Evolutionary conservation across 2,329 filamentous ascomycete species (phyloP), one percentile per base, ranked within the genome.

Genomic region (Intubia oerlemansii): DNA sequence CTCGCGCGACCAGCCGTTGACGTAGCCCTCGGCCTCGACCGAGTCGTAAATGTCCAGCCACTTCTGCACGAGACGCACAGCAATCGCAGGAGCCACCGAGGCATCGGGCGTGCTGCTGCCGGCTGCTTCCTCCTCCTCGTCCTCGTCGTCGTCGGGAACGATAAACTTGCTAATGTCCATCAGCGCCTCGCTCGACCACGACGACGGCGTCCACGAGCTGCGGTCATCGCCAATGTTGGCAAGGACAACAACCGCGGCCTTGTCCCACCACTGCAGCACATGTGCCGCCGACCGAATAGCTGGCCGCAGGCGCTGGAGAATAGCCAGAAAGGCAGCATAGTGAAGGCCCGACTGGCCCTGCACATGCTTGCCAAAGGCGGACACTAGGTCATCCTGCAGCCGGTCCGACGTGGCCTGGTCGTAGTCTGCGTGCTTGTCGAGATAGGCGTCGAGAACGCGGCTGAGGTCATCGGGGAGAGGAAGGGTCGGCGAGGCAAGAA

Each of bases 231-330:
- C 62, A 8, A 72, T 49, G 27, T 62, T 53, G 34, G 67, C 45
- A 17, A 58, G 39, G 3, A 66, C 57, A 1, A 69, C 65, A 25
- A 57, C 55, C 13, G 70, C 48, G 10, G 73, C 53, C 36, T 62
- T 51, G 25, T 76, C 65, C 62, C 77, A 81, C 79, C 79, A 88
- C 34, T 70, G 60, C 31, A 71, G 50, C 31, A 79, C 48, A 31
- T 71, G 63, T 19, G 63, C 57, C 3, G 71, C 60, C 9, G 66
- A 66, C 32, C 59, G 61, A 30, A 88, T 58, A 9, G 62, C 60
- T 3, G 73, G 66, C 15, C 69, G 59, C 20, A 85, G 53, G 23
- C 59, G 60, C 26, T 66, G 62, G 31, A 85, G 50, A 25, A 78
- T 59, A 28, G 62, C 60, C 12, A 84, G 56, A 48, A 84, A 88